phyloP scores from a whole-genome alignment of 2,329 filamentous ascomycete species.

The Mariannaea elegans region DNA sequence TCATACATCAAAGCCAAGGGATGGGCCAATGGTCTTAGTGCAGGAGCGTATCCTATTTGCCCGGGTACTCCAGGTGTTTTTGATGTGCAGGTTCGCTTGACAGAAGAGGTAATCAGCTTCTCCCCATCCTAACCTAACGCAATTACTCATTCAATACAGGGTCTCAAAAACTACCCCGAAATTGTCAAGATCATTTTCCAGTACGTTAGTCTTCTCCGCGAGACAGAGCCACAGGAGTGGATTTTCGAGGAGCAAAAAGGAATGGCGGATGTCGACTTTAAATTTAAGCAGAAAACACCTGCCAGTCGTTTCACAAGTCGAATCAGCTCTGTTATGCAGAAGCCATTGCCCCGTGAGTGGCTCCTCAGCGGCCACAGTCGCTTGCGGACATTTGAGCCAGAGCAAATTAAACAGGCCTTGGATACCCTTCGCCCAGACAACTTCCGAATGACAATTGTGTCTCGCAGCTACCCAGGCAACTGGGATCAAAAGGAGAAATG shows the following conservation, averaged over 20 bases:
- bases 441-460: slow-evolving; percentile 84
- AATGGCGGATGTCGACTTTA: slow-evolving; percentile 92
- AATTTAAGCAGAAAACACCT: slow-evolving; percentile 91
- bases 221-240: slow-evolving; percentile 86
- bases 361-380: slow-evolving; percentile 82
- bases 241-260: slow-evolving; percentile 92
- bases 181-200: slow-evolving; percentile 87
- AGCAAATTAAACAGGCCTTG: slow-evolving; percentile 78
- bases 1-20: slow-evolving; percentile 90
- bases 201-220: slow-evolving; percentile 87
- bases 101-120: slow-evolving; percentile 70
- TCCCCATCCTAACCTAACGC: not conserved
- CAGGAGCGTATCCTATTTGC: slow-evolving; percentile 79
- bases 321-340: slow-evolving; percentile 90
- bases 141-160: slow-evolving; percentile 47
- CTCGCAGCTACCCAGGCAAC: slow-evolving; percentile 81
- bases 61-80: slow-evolving; percentile 82
- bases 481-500: slow-evolving; percentile 94
- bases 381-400: slow-evolving; percentile 81
- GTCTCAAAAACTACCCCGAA: slow-evolving; percentile 82
- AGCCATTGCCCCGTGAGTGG: slow-evolving; percentile 85
- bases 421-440: slow-evolving; percentile 85
- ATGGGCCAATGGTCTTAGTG: slow-evolving; percentile 85
- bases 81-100: slow-evolving; percentile 80
- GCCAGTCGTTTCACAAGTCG: slow-evolving; percentile 89